These are phyloP conservation scores for Peniophora sp. DNA, from an alignment of 1,284 basidiomycete species.

Conservation along the genomic window DNA sequence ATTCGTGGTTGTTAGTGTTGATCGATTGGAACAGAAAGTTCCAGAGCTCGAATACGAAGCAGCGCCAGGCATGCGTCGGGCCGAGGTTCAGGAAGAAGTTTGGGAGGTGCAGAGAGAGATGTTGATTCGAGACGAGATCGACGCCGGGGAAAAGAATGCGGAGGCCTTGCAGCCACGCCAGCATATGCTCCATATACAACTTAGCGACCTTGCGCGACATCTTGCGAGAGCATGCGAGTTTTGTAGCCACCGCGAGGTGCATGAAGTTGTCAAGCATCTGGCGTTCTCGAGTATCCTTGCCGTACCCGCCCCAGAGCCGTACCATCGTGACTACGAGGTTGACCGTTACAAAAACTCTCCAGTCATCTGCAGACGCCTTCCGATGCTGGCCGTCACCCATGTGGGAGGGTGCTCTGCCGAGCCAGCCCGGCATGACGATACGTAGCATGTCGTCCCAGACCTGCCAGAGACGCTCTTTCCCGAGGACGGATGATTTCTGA, in stretches of 20 bases:
- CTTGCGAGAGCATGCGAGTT: constrained; percentile 17
- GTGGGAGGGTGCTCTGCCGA: constrained; percentile 18
- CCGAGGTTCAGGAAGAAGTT: constrained; percentile 22
- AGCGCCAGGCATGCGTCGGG: constrained; percentile 27
- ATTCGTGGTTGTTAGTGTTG: constrained; percentile 23
- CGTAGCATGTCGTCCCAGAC: constrained; percentile 20
- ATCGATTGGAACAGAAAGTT: constrained; percentile 24
- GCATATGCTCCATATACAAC: constrained; percentile 21
- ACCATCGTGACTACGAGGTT: constrained; percentile 25
- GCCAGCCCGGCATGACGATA: constrained; percentile 22
- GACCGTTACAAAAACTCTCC: constrained; percentile 20
- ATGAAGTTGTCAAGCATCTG: constrained; percentile 29
- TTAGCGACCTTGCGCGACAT: constrained; percentile 13
- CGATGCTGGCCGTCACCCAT: constrained; percentile 22
- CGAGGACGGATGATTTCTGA: constrained; percentile 16
- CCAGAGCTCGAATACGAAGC: constrained; percentile 27
- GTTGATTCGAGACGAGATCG: constrained; percentile 27
- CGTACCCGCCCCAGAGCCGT: constrained; percentile 23
- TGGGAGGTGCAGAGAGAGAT: constrained; percentile 26
- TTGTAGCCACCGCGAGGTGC: constrained; percentile 26
- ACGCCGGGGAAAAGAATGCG: constrained; percentile 21
- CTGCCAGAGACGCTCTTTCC: constrained; percentile 15
- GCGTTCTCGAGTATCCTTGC: constrained; percentile 8
- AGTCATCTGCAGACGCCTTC: constrained; percentile 30
- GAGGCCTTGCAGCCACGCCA: constrained; percentile 20